Conservation (phyloP, 176 grass and related monocot genomes). For the Zoysia pacifica region DNA sequence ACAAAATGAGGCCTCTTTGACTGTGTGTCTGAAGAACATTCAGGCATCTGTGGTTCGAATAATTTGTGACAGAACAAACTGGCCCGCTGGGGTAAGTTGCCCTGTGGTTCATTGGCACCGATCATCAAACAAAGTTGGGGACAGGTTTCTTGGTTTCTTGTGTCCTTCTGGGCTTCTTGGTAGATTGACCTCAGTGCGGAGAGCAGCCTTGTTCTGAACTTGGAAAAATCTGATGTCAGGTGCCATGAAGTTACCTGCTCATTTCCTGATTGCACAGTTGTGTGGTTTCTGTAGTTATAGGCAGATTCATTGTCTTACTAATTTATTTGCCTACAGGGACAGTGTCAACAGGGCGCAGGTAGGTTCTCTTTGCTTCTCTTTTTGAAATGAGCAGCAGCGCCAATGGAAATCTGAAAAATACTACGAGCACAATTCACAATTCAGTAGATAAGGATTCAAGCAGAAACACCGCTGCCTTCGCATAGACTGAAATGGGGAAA, state of each 20-base stretch:
- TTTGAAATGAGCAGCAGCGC: neutral
- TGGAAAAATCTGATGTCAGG: neutral
- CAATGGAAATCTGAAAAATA: neutral
- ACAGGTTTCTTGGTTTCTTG: too few relatives aligned
- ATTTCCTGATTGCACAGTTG: neutral
- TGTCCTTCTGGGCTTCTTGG: neutral
- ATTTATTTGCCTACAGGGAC: neutral
- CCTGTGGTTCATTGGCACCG: too few relatives aligned
- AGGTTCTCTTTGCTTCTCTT: neutral
- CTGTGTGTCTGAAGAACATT: slow-evolving; percentile 28
- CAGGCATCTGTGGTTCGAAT: neutral
- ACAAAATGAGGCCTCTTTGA: neutral
- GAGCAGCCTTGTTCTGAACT: neutral
- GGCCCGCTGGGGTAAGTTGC: too few relatives aligned
- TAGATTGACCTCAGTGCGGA: slow-evolving; percentile 2
- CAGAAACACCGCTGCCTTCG: neutral
- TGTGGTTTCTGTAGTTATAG: neutral
- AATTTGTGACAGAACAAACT: neutral
- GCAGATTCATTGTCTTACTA: neutral
- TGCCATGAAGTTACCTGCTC: neutral
- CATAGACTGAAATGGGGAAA: neutral
- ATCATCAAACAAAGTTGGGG: too few relatives aligned
- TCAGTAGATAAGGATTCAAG: neutral
- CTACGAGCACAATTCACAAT: neutral
- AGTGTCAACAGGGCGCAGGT: neutral